These are phyloP conservation scores for Gonium pectorale DNA, from an alignment of 139 green algal genomes.

Conservation along the genomic window DNA sequence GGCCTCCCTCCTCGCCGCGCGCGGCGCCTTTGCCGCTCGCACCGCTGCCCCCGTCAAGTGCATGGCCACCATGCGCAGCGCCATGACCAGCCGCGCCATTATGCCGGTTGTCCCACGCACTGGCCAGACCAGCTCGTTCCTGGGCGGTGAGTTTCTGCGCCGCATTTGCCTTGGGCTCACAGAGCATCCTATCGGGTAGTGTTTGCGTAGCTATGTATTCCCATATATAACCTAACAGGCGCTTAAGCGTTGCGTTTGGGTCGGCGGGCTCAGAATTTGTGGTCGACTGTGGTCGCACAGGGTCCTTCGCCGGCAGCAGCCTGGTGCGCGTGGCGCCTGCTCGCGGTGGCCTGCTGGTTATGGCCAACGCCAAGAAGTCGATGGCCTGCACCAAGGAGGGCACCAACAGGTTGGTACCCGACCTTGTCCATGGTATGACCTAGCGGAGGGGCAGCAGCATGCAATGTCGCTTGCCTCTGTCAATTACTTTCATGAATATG, in stretches of 20 bases:
- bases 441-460: too few species aligned
- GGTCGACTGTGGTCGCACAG: constrained; percentile 39
- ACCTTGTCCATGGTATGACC: too few species aligned
- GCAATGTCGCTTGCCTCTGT: too few species aligned
- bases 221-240: too few species aligned
- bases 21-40: constrained; percentile 6
- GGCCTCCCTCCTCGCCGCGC: constrained; percentile 8
- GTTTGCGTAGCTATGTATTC: too few species aligned
- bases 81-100: constrained; percentile 37
- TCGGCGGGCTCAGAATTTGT: too few species aligned
- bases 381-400: constrained; percentile 74
- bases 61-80: constrained; percentile 22
- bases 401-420: constrained; percentile 77
- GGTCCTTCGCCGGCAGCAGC: constrained; percentile 39
- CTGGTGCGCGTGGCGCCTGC: constrained; percentile 36
- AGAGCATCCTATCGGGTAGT: too few species aligned
- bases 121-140: constrained; percentile 33
- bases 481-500: too few species aligned
- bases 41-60: constrained; percentile 28
- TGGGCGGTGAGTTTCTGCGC: constrained; percentile 18
- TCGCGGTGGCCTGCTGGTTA: constrained; percentile 70
- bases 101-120: constrained; percentile 1
- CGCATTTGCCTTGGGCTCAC: neutral
- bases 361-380: constrained; percentile 78
- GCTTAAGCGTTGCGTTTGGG: too few species aligned